Conservation (phyloP, 176 grass and related monocot species). For the Secale cereale region DNA sequence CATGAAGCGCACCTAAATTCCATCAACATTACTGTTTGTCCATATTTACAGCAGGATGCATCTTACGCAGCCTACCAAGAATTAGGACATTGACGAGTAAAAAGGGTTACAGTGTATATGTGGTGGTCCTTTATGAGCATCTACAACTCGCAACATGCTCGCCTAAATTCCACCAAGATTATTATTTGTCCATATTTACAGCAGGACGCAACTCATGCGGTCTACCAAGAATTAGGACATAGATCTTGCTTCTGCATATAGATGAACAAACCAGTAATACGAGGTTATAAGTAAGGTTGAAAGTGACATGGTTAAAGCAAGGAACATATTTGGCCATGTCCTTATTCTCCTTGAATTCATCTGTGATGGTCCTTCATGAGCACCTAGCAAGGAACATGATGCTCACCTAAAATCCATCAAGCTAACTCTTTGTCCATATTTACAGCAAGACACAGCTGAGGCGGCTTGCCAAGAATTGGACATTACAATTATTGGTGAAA, state of each 20-base stretch:
- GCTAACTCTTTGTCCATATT: constrained; percentile 41
- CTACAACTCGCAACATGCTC: constrained; percentile 13
- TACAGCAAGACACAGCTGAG: constrained; percentile 31
- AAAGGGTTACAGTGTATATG: neutral
- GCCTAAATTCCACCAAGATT: constrained; percentile 27
- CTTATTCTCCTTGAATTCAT: neutral
- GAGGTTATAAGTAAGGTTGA: neutral
- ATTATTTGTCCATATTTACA: constrained; percentile 47
- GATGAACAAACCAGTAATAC: neutral
- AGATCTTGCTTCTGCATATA: neutral
- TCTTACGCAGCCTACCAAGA: constrained; percentile 36
- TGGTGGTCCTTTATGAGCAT: constrained; percentile 36
- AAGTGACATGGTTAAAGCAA: neutral
- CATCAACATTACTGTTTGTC: constrained; percentile 35
- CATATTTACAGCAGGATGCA: constrained; percentile 44
- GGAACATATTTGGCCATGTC: neutral
- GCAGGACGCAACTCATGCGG: constrained; percentile 16
- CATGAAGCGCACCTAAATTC: constrained; percentile 36
- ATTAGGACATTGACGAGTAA: constrained; percentile 27
- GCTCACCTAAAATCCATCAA: constrained; percentile 27
- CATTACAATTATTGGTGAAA: neutral
- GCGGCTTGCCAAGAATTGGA: constrained; percentile 32
- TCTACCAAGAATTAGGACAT: constrained; percentile 43
- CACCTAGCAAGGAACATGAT: neutral
- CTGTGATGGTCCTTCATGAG: constrained; percentile 35